Evolutionary conservation across 23 red algal species (phyloP).

Genomic region (Chondrus crispus): DNA sequence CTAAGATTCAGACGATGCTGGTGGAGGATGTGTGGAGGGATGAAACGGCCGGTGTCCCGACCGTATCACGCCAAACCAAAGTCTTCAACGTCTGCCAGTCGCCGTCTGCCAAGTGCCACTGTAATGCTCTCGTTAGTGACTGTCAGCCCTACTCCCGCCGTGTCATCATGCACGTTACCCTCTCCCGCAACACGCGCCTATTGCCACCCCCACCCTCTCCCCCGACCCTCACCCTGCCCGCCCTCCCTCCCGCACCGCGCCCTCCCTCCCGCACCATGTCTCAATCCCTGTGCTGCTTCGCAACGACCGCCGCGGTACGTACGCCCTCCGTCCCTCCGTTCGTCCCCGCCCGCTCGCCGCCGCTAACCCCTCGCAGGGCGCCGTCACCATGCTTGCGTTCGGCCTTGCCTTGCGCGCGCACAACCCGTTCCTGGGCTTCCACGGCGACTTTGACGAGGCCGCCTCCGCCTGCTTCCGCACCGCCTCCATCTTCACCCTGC

Average conservation of each 20-base stretch:
- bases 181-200: not conserved
- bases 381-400: conserved; percentile 63
- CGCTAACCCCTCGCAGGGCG: conserved; percentile 27
- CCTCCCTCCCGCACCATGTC: conserved; percentile 15
- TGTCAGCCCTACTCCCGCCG: no score
- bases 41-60: no score
- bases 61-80: no score
- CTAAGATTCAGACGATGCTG: no score
- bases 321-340: not conserved
- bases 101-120: no score
- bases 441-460: conserved; percentile 64
- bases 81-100: no score
- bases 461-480: conserved; percentile 66
- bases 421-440: conserved; percentile 70
- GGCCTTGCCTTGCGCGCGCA: conserved; percentile 29
- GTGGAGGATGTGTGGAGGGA: no score
- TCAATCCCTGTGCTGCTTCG: conserved; percentile 47
- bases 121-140: no score
- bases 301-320: conserved; percentile 43
- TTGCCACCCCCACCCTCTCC: not conserved
- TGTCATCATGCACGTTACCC: no score
- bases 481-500: conserved; percentile 44
- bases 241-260: not conserved
- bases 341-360: not conserved
- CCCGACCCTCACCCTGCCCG: not conserved